Evolutionary conservation across 805 yeast species (phyloP), one percentile per base, ranked within the genome.

Genomic region (Aciculoconidium aculeatum): DNA sequence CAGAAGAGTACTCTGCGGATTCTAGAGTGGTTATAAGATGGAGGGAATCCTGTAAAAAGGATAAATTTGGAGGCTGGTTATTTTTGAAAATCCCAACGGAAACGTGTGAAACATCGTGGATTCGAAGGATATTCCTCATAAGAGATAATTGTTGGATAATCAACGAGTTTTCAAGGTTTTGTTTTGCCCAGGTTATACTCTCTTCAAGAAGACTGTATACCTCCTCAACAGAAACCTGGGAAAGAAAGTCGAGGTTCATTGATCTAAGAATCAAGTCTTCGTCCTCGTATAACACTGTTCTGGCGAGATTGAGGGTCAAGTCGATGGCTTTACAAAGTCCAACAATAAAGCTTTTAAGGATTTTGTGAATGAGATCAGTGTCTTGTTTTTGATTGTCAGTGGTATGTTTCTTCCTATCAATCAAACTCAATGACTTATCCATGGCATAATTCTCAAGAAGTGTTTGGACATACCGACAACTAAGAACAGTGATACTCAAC

Each of bases 401-500:
- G 23, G 11, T 7, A n/a, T 21, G 7, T 11, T 8, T 8, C 11
- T 11, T 21, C 11, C 24, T 21, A 4, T 8, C 20, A 6, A 15
- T 13, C 20, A 30, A 30, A 11, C 21, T 17, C 22, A 28, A 30
- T 11, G 22, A 14, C 21, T 18, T 18, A 8, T 18, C 21, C 19
- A 25, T 21, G 8, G 24, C 17, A 11, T 66, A 71, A 23, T 59
- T 55, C 9, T 52, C 49, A 11, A 81, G 49, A n/a, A 78, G 41
- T 12, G 67, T 61, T 41, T 81, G 86, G 13, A 86, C 77, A 44
- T 78, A 80, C 12, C 83, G 59, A 45, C 88, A 81, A 39, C 94
- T 75, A 25, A 86, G 58, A 1, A 90, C 70, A 0, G 90, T 83
- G 13, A 79, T 82, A n/a, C 86, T 72, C 25, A 86, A 58, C 6